phyloP scores from a whole-genome alignment of 768 basidiomycete genomes.

The Tylopilus sp. region DNA sequence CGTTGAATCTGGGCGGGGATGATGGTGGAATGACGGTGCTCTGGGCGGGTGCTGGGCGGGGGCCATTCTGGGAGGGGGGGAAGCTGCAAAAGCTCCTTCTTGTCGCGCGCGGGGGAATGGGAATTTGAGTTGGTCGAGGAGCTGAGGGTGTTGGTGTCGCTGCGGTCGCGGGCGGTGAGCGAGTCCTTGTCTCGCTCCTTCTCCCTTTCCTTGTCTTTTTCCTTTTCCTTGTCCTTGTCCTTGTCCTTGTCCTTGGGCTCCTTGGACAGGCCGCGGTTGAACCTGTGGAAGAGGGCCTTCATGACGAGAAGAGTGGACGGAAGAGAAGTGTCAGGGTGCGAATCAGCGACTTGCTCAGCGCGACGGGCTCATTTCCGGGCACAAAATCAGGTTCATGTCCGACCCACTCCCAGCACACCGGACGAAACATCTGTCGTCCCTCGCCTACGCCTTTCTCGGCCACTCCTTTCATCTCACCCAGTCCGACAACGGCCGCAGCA shows the following conservation, averaged over 20 bases:
- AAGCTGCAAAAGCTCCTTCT: slow-evolving; percentile 46
- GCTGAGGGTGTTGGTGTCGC: slow-evolving; percentile 33
- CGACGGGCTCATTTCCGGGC: slow-evolving; percentile 23
- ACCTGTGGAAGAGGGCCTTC: slow-evolving; percentile 81
- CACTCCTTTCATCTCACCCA: slow-evolving; percentile 50
- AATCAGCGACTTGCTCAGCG: slow-evolving; percentile 11
- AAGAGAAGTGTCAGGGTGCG: slow-evolving; percentile 3
- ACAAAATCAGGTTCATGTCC: slow-evolving; percentile 3
- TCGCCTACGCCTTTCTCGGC: slow-evolving; percentile 42
- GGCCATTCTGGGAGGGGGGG: slow-evolving; percentile 72
- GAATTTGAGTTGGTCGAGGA: slow-evolving; percentile 25
- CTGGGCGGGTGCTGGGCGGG: slow-evolving; percentile 37
- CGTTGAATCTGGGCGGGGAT: slow-evolving; percentile 26
- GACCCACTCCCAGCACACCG: slow-evolving; percentile 48
- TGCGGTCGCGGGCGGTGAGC: slow-evolving; percentile 28
- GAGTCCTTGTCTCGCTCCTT: slow-evolving; percentile 21
- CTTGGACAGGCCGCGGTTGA: slow-evolving; percentile 60
- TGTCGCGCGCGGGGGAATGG: slow-evolving; percentile 48
- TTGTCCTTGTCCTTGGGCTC: slow-evolving; percentile 58
- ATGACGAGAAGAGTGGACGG: slow-evolving; percentile 37
- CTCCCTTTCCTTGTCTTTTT: slow-evolving; percentile 25
- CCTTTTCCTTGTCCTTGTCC: slow-evolving; percentile 40
- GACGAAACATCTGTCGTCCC: slow-evolving; percentile 58
- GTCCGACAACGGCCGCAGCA: slow-evolving; percentile 58
- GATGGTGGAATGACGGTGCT: slow-evolving; percentile 17